Conservation (phyloP, 805 yeast genomes). For the Cyberlindnera subsufficiens region DNA sequence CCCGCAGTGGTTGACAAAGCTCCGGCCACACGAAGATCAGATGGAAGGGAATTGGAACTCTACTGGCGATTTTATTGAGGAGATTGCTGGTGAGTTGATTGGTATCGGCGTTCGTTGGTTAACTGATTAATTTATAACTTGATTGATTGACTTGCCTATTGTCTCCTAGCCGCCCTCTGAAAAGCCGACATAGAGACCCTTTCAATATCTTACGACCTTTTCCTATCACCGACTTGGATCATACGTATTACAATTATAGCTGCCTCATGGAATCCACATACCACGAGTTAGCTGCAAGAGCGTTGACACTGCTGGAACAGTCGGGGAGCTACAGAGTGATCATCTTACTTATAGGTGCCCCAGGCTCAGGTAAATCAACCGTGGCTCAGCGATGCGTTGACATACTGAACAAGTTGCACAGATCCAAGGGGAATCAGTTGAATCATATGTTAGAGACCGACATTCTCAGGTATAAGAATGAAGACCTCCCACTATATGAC, state of each 20-base stretch:
- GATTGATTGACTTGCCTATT: no score
- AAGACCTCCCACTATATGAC: constrained; percentile 8
- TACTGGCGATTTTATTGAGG: no score
- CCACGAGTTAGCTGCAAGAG: constrained; percentile 26
- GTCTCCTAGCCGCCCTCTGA: no score
- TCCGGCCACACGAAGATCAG: neutral
- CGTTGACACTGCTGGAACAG: constrained; percentile 23
- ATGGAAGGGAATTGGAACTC: neutral
- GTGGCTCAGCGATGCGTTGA: constrained; percentile 43
- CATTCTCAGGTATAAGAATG: constrained; percentile 2
- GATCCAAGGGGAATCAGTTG: constrained; percentile 7
- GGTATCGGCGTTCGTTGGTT: no score
- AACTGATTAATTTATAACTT: no score
- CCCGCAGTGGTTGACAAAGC: constrained; percentile 8
- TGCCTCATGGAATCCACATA: constrained; percentile 26
- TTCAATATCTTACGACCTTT: no score
- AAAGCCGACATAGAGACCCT: no score
- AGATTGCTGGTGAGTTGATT: no score
- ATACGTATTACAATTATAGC: constrained; percentile 4
- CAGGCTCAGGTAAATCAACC: constrained; percentile 85
- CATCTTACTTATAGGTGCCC: constrained; percentile 65
- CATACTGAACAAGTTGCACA: constrained; percentile 29
- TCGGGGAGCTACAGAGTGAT: constrained; percentile 39
- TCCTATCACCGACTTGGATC: neutral
- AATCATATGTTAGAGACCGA: constrained; percentile 1